phyloP scores from a whole-genome alignment of 1,139 yeast species.

The Debaryomyces sp. region DNA sequence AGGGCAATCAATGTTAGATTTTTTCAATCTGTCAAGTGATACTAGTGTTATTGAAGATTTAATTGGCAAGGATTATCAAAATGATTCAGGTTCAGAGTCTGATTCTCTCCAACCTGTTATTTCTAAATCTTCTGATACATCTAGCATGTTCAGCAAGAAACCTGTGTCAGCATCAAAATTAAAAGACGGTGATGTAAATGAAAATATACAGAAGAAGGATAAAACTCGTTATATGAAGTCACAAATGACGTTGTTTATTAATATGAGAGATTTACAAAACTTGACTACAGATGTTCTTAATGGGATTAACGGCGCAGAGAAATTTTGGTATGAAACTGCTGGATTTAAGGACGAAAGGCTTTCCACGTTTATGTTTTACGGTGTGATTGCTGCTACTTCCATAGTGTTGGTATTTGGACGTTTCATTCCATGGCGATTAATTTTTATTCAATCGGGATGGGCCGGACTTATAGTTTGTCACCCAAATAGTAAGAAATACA shows the following conservation, averaged over 20 bases:
- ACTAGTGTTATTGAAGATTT: constrained; percentile 41
- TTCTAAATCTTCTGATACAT: constrained; percentile 25
- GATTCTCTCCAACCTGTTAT: constrained; percentile 16
- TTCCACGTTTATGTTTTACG: constrained; percentile 58
- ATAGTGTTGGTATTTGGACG: constrained; percentile 56
- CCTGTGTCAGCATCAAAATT: constrained; percentile 9
- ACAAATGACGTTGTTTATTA: constrained; percentile 50
- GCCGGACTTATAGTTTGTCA: constrained; percentile 49
- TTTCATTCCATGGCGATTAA: constrained; percentile 66
- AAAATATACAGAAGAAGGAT: constrained; percentile 19
- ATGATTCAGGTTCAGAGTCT: constrained; percentile 7
- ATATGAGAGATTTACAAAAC: constrained; percentile 65
- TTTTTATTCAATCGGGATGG: constrained; percentile 65
- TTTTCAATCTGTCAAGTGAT: constrained; percentile 47
- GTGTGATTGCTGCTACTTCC: constrained; percentile 35
- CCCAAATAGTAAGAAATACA: constrained; percentile 51
- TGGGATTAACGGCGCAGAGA: constrained; percentile 55
- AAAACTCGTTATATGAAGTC: constrained; percentile 29
- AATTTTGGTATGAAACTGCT: constrained; percentile 62
- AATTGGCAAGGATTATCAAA: constrained; percentile 18
- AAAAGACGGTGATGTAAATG: constrained; percentile 1
- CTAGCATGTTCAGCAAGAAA: constrained; percentile 14
- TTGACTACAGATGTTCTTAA: constrained; percentile 59
- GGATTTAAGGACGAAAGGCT: constrained; percentile 72
- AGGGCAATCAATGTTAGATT: constrained; percentile 60